A percentile compares a stretch with the other conserved stretches of the same genome.
Conservation (phyloP, 2,329 filamentous ascomycete species). For the Aspergillus phoenicis region DNA sequence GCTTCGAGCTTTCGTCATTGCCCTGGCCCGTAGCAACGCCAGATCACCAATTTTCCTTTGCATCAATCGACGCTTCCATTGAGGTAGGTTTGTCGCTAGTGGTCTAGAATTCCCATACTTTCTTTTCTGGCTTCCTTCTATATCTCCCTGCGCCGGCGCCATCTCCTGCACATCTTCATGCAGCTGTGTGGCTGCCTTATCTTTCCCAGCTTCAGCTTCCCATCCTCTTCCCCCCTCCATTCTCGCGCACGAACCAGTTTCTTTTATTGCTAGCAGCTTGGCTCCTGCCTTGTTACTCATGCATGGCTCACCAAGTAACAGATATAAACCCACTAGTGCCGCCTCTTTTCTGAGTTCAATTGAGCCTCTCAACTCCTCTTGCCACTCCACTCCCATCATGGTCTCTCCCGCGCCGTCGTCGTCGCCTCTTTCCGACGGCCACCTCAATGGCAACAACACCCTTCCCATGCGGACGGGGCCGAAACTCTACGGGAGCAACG, state of each 20-base stretch:
- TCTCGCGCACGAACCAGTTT: constrained; percentile 1
- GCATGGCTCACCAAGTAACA: constrained; percentile 10
- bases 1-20: constrained; percentile 15
- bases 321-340: background rate
- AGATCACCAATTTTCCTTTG: background rate
- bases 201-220: constrained; percentile 3
- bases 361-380: constrained; percentile 2
- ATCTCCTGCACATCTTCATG: constrained; percentile 3
- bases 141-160: constrained; percentile 5
- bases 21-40: constrained; percentile 2
- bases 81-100: constrained; percentile 10
- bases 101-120: constrained; percentile 3
- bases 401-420: constrained; percentile 33
- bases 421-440: constrained; percentile 29
- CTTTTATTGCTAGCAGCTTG: background rate
- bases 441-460: constrained; percentile 29
- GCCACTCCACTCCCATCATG: constrained; percentile 25
- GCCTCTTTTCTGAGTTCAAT: constrained; percentile 1
- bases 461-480: constrained; percentile 34
- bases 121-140: background rate
- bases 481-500: constrained; percentile 37
- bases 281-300: background rate
- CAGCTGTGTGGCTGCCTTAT: constrained; percentile 20
- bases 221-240: background rate
- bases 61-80: background rate